Percentiles rank a stretch among this genome's conserved stretches.
These are phyloP conservation scores for Annona cherimola DNA, from an alignment of 164 flowering plant genomes.

Conservation along the genomic window DNA sequence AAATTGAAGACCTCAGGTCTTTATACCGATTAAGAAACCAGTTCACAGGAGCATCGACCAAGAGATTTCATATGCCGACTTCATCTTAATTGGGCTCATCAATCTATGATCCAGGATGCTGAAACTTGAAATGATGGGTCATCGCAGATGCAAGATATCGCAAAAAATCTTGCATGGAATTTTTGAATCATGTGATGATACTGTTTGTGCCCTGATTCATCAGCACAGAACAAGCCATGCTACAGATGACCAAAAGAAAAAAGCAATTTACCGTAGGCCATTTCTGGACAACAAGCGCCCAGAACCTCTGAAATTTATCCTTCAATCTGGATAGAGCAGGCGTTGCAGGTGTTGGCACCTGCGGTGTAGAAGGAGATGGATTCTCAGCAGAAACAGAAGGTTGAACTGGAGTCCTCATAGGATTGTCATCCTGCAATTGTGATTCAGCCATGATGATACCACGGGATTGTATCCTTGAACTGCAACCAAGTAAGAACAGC, in stretches of 20 bases:
- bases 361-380: conserved; percentile 35
- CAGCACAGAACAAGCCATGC: not conserved
- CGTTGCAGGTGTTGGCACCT: conserved; percentile 19
- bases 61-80: no score
- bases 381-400: conserved; percentile 25
- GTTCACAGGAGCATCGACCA: not conserved
- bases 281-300: conserved; percentile 56
- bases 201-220: not conserved
- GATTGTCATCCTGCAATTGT: conserved; percentile 43
- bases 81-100: no score
- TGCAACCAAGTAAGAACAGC: conserved; percentile 26
- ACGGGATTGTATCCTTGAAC: conserved; percentile 80
- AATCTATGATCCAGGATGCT: not conserved
- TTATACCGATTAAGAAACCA: not conserved
- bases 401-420: conserved; percentile 27
- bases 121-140: not conserved
- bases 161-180: not conserved
- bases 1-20: not conserved
- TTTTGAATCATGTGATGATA: not conserved
- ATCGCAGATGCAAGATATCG: not conserved
- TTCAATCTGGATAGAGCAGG: conserved; percentile 49
- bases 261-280: conserved; percentile 72
- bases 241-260: not conserved
- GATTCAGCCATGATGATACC: conserved; percentile 66
- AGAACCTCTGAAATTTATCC: conserved; percentile 37